A percentile compares a stretch with the other conserved stretches of the same genome.
Conservation (phyloP, 2,329 filamentous ascomycete species). For the Neonectria hederae region DNA sequence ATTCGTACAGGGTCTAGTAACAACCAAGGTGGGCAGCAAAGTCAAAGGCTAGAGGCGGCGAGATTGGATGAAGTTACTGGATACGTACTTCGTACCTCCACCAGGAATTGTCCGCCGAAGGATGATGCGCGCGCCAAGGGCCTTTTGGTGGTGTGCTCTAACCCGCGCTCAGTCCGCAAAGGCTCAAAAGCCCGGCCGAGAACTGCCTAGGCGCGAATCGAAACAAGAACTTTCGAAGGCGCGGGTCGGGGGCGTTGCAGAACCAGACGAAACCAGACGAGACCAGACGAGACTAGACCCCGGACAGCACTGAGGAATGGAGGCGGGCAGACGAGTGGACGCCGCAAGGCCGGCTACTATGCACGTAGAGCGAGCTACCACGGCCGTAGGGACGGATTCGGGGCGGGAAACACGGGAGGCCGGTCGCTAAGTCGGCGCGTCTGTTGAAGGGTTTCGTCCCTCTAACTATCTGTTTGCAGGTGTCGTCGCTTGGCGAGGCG, state of each 20-base stretch:
- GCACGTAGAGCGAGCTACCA: not conserved
- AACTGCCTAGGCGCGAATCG: conserved; percentile 19
- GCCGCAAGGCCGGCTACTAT: not conserved
- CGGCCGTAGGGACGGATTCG: conserved; percentile 5
- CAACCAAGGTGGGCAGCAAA: not conserved
- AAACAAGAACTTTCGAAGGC: conserved; percentile 18
- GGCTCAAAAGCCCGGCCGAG: conserved; percentile 12
- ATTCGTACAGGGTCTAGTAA: not conserved
- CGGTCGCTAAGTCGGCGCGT: not conserved
- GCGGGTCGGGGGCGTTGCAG: conserved; percentile 18
- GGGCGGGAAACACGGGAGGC: not conserved
- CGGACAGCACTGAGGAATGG: not conserved
- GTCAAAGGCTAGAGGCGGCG: not conserved
- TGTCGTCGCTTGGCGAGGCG: not conserved
- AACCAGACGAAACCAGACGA: conserved; percentile 8
- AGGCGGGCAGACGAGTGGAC: not conserved
- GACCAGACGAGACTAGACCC: not conserved
- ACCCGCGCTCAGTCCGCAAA: conserved; percentile 13
- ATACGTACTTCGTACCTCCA: conserved; percentile 16
- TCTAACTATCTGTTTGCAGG: not conserved
- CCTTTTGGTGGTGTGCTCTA: conserved; percentile 9
- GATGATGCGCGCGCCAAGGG: conserved; percentile 21
- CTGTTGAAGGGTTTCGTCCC: not conserved
- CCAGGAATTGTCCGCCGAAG: conserved; percentile 3
- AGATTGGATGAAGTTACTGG: conserved; percentile 13